Evolutionary conservation across 2,329 filamentous ascomycete species (phyloP).

Genomic region (Diaporthe humulicola): DNA sequence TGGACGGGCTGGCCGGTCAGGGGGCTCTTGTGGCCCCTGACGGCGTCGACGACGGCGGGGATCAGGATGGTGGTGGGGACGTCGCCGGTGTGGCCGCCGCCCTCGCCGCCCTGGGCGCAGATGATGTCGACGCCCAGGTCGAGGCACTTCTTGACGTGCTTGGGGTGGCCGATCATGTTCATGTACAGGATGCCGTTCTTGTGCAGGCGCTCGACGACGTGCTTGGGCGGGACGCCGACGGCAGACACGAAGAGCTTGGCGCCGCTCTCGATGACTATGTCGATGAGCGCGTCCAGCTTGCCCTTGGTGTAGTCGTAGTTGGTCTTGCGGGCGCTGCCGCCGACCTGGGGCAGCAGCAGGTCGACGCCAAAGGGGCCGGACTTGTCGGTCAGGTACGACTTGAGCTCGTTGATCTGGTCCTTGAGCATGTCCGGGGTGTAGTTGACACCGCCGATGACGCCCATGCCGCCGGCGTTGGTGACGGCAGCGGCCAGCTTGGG

Average conservation of each 20-base stretch:
- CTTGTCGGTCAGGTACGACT: slow-evolving; percentile 89
- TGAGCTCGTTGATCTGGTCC: slow-evolving; percentile 95
- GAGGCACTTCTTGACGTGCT: slow-evolving; percentile 97
- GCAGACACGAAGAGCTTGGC: slow-evolving; percentile 96
- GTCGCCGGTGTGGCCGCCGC: slow-evolving; percentile 95
- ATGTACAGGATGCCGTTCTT: slow-evolving; percentile 91
- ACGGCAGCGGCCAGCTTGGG: slow-evolving; percentile 97
- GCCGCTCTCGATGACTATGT: slow-evolving; percentile 92
- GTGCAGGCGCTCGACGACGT: slow-evolving; percentile 92
- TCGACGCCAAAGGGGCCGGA: slow-evolving; percentile 96
- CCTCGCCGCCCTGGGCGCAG: slow-evolving; percentile 98
- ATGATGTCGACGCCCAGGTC: slow-evolving; percentile 95
- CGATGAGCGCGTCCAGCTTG: slow-evolving; percentile 90
- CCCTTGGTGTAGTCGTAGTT: slow-evolving; percentile 99
- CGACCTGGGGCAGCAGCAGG: slow-evolving; percentile 92
- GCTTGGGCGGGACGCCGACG: slow-evolving; percentile 91
- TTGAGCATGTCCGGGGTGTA: slow-evolving; percentile 98
- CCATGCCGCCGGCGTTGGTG: slow-evolving; percentile 95
- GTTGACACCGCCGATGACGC: slow-evolving; percentile 94
- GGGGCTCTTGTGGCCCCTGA: slow-evolving; percentile 85
- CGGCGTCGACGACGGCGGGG: slow-evolving; percentile 87
- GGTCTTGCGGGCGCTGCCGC: slow-evolving; percentile 93
- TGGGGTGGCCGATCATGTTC: slow-evolving; percentile 99
- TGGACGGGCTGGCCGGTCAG: slow-evolving; percentile 90
- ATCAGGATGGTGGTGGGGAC: slow-evolving; percentile 94